A percentile compares a stretch with the other conserved stretches of the same genome.
Conservation (phyloP, 2,329 filamentous ascomycete species). For the Verticillium longisporum region DNA sequence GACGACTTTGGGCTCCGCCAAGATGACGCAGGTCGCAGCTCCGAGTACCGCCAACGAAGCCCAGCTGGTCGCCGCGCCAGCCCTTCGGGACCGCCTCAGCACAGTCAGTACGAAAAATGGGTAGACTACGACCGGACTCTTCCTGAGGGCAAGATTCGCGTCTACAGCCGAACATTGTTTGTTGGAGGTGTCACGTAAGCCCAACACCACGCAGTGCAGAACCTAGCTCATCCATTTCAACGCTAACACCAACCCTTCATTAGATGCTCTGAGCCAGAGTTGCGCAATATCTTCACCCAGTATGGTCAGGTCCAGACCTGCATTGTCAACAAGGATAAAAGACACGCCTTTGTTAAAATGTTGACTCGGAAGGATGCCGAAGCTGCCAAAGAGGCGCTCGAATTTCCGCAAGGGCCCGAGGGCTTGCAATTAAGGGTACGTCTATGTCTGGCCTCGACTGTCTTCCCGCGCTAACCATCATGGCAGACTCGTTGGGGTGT, state of each 20-base stretch:
- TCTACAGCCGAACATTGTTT: constrained; percentile 90
- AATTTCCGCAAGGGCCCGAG: constrained; percentile 59
- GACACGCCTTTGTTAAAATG: constrained; percentile 99
- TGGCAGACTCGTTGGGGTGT: constrained; percentile 88
- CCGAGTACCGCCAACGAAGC: constrained; percentile 83
- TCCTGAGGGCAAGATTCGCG: constrained; percentile 75
- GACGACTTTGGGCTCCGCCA: constrained; percentile 65
- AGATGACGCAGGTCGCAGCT: constrained; percentile 31
- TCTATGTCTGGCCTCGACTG: constrained; percentile 8
- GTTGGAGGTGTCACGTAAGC: constrained; percentile 89
- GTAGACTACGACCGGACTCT: constrained; percentile 72
- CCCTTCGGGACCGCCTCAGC: constrained; percentile 31
- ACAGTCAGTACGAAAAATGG: constrained; percentile 50
- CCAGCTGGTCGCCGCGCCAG: constrained; percentile 62
- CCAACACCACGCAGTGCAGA: not conserved
- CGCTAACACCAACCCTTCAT: constrained; percentile 14
- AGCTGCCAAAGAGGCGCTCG: constrained; percentile 79
- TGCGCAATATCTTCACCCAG: constrained; percentile 71
- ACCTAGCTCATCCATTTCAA: not conserved
- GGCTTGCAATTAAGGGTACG: constrained; percentile 68
- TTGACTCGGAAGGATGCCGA: constrained; percentile 80
- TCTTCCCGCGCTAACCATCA: not conserved
- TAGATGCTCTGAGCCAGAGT: constrained; percentile 71
- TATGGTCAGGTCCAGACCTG: constrained; percentile 92
- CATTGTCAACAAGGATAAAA: constrained; percentile 96